Percentiles rank a stretch among this genome's conserved stretches.
These are phyloP conservation scores for Aspergillus diversus DNA, from an alignment of 495 filamentous ascomycete genomes.

Conservation along the genomic window DNA sequence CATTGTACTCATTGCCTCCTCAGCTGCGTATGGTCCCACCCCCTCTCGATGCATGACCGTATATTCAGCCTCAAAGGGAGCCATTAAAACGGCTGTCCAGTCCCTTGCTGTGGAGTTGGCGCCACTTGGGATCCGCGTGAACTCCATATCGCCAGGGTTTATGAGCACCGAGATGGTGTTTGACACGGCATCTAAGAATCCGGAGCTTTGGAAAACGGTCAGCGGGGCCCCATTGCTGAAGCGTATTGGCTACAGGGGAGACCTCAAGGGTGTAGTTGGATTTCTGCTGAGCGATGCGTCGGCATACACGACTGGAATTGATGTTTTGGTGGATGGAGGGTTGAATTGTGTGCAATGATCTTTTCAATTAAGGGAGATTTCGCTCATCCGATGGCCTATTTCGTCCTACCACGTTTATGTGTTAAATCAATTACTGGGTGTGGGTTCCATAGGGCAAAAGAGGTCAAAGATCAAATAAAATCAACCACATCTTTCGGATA, in stretches of 20 bases:
- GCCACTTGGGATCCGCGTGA: conserved; percentile 32
- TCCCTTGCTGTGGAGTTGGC: conserved; percentile 39
- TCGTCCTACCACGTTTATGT: no score
- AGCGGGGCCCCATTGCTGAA: background rate
- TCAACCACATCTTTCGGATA: no score
- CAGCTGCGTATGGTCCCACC: conserved; percentile 39
- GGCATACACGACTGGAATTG: conserved; percentile 12
- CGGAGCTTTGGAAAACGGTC: conserved; percentile 1
- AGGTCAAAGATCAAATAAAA: no score
- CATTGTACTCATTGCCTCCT: conserved; percentile 64
- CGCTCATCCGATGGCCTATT: no score
- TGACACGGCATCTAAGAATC: background rate
- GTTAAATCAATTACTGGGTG: no score
- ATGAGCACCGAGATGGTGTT: conserved; percentile 6
- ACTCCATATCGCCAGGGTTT: conserved; percentile 30
- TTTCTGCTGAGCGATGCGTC: conserved; percentile 15
- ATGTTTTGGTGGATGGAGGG: conserved; percentile 13
- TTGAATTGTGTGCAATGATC: conserved; percentile 14
- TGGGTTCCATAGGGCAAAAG: no score
- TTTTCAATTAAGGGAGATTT: no score
- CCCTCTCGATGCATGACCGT: conserved; percentile 12
- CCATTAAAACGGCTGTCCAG: background rate
- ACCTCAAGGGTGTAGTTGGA: conserved; percentile 1
- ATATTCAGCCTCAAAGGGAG: background rate
- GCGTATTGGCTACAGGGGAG: conserved; percentile 11